Percentiles rank a stretch among this genome's conserved stretches.
Conservation (phyloP, 1,284 basidiomycete genomes). For the Puccinia novopanici region DNA sequence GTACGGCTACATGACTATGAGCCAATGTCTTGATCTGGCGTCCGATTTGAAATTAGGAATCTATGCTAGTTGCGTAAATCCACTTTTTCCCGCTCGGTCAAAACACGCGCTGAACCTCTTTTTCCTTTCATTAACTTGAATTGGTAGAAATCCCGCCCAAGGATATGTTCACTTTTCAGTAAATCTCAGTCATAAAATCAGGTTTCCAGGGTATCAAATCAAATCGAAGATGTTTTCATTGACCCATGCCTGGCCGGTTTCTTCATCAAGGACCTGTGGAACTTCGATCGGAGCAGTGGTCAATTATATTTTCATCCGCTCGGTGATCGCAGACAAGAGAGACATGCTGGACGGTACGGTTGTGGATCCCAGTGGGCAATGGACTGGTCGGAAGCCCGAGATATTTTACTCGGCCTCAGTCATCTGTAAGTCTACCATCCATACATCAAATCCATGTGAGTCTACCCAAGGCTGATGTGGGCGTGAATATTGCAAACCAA, state of each 20-base stretch:
- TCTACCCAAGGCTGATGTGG: neutral
- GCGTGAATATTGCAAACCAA: neutral
- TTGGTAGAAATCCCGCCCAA: constrained; percentile 49
- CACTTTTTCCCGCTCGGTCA: neutral
- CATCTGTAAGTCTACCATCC: constrained; percentile 24
- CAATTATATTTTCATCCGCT: constrained; percentile 50
- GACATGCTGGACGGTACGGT: constrained; percentile 45
- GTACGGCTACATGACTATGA: constrained; percentile 51
- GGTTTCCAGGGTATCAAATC: too few relatives aligned
- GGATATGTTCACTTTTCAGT: constrained; percentile 48
- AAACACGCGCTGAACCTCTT: neutral
- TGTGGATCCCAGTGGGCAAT: constrained; percentile 50
- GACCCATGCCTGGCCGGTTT: neutral
- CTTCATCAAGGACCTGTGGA: constrained; percentile 13
- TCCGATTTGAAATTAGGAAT: constrained; percentile 50
- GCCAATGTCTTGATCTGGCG: constrained; percentile 49
- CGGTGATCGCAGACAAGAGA: constrained; percentile 48
- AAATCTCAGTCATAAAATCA: neutral
- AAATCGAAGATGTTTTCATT: neutral
- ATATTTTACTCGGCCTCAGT: constrained; percentile 51
- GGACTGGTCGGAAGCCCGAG: constrained; percentile 50
- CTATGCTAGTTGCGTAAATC: constrained; percentile 45
- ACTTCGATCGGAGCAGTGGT: constrained; percentile 48
- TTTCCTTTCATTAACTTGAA: neutral
- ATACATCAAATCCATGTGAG: neutral